Evolutionary conservation across 2,329 filamentous ascomycete species (phyloP).

Genomic region (Epichloe sp.): DNA sequence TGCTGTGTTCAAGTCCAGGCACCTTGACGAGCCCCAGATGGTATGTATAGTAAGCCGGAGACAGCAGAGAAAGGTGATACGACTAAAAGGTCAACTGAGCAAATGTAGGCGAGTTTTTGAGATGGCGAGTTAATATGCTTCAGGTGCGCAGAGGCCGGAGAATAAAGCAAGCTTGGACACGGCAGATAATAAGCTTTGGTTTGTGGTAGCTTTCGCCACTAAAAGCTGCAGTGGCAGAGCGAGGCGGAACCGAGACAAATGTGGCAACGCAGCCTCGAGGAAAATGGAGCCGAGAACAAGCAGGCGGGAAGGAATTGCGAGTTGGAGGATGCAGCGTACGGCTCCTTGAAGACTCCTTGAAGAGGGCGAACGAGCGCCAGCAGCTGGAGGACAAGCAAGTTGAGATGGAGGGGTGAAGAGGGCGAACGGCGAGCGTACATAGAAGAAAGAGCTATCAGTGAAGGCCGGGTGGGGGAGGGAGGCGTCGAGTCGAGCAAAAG

Average conservation of each 20-base stretch:
- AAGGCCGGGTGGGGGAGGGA: neutral
- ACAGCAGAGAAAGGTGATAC: neutral
- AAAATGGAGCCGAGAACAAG: neutral
- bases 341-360: neutral
- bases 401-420: neutral
- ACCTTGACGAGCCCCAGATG: neutral
- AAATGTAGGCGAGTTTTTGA: neutral
- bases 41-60: neutral
- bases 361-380: neutral
- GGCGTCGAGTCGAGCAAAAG: neutral
- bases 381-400: neutral
- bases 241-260: neutral
- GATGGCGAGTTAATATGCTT: neutral
- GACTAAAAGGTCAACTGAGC: neutral
- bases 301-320: neutral
- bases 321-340: neutral
- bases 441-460: neutral
- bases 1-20: neutral
- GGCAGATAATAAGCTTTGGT: slow-evolving; percentile 2
- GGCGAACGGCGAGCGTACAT: neutral
- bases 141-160: neutral
- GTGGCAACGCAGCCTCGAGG: neutral
- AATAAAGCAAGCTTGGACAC: neutral
- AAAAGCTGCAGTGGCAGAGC: neutral
- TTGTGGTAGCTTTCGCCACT: neutral